Conservation (phyloP, 1,284 basidiomycete genomes). For the Sutorius eximius region DNA sequence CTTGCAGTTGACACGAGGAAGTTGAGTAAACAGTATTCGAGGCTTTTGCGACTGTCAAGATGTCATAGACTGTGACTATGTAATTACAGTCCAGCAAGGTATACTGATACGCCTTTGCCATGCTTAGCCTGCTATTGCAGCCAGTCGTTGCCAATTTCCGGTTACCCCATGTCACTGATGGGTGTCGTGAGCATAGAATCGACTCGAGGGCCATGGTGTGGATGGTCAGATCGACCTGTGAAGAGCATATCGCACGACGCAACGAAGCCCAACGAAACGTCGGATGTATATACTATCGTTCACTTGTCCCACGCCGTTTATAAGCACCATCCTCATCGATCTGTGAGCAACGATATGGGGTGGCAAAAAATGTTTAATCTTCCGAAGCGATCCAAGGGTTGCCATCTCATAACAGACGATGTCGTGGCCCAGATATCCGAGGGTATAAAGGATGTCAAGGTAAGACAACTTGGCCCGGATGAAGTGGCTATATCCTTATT, state of each 20-base stretch:
- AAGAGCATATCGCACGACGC: too few relatives aligned
- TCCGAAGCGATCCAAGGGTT: constrained; percentile 60
- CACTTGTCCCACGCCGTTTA: not conserved
- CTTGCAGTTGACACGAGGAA: not conserved
- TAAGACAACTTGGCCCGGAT: constrained; percentile 24
- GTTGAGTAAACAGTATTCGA: not conserved
- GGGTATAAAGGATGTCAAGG: constrained; percentile 72
- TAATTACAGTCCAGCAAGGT: not conserved
- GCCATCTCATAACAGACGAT: constrained; percentile 86
- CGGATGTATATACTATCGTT: too few relatives aligned
- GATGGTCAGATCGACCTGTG: too few relatives aligned
- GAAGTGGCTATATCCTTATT: not conserved
- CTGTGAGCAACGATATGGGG: constrained; percentile 55
- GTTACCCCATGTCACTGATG: too few relatives aligned
- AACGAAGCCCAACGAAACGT: too few relatives aligned
- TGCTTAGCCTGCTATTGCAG: not conserved
- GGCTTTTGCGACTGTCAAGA: not conserved
- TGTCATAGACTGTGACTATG: not conserved
- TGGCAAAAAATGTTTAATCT: constrained; percentile 90
- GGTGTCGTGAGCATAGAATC: too few relatives aligned
- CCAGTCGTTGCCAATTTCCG: not conserved
- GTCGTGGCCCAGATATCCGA: constrained; percentile 69
- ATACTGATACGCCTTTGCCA: too few relatives aligned
- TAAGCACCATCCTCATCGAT: not conserved
- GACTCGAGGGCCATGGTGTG: too few relatives aligned